Base-by-base conservation (phyloP, 1,284 basidiomycete genomes). In the Rhodotorula sp. region DNA sequence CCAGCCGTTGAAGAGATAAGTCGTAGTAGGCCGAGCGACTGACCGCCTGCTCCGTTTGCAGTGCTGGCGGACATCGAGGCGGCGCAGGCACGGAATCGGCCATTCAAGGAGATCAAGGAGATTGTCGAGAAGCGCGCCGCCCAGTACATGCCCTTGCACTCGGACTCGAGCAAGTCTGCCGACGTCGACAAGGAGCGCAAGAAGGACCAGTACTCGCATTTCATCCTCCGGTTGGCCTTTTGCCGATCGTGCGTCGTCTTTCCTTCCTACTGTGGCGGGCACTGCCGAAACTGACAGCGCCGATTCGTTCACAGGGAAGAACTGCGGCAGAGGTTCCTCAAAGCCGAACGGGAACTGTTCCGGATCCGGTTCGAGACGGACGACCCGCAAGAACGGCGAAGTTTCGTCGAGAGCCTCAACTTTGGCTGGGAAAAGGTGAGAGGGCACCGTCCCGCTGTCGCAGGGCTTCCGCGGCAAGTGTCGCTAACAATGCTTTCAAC, bases 51-150 rank as follows among this genome's bases (percentile, higher is more conserved):
- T 21, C 26, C 18, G 23, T 46, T 1, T 21, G 7, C 79, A 80
- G 87, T 99, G 26, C 86, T 99, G 12, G 91, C 94, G 10, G 93
- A 98, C 81, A 97, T 99, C 75, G 97, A 99, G 80, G 90, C 95
- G 0, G 92, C 90, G 10, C 87, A 88, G 71, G 91, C 90, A n/a
- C 88, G 93, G 61, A 94, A 94, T 79, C 84, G 91, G 60, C 82
- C 89, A 29, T 90, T 87, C 84, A 88, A 90, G 5, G 93, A 96
- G 76, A 85, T 92, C 65, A 89, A 86, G 81, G 83, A 80, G 1
- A 85, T 91, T 58, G 89, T 89, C 18, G 81, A 81, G 5, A 75
- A 79, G 2, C 88, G 91, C 75, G 88, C 86, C 80, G 83, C 83
- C 69, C 91, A 91, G 78, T 89, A 91, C 80, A 84, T 95, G 34